Evolutionary conservation across 2,329 filamentous ascomycete genomes (phyloP), one percentile per base, ranked within the genome.

Genomic region (Hypoxylon sp.): DNA sequence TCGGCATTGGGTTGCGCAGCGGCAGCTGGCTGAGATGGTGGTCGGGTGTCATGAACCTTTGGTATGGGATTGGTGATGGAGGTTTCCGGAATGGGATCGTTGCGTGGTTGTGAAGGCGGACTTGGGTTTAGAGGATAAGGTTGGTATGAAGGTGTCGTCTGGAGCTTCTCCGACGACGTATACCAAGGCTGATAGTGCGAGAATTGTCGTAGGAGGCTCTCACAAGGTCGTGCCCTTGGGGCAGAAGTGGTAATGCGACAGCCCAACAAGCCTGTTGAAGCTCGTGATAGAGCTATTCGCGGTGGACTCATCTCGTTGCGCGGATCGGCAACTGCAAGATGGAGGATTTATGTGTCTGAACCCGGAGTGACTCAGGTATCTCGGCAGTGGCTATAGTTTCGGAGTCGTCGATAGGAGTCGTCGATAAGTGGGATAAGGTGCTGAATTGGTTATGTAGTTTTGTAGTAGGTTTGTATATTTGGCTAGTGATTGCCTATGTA

Each of bases 31-130:
- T 65, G 68, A 49, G 57, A 30, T 7, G 82, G 83, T 17, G 83
- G 82, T n/a, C 84, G 78, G 9, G 85, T 87, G 77, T 87, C 84
- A 76, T 86, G 84, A 49, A 85, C 81, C 66, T 80, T 77, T n/a
- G 85, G 85, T 21, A 86, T 77, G 28, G 83, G 81, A 57, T 80
- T 81, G 13, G 83, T 77, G 70, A 85, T 84, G 13, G 85, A 82
- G 17, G 82, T 82, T 71, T 85, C 83, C 53, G 82, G 79, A 21
- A 82, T 78, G 51, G 80, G 79, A 63, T 82, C 81, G 73, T 80
- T 82, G 62, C 81, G 79, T 14, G 82, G 79, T 17, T 79, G 76
- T 46, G 81, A 75, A 14, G 83, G 74, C 14, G 79, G 76, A 48
- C 70, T 81, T 2, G 83, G 75, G 53, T 80, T 83, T 34, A 87